Conservation (phyloP, 768 basidiomycete species). For the Mycena leptocephala region DNA sequence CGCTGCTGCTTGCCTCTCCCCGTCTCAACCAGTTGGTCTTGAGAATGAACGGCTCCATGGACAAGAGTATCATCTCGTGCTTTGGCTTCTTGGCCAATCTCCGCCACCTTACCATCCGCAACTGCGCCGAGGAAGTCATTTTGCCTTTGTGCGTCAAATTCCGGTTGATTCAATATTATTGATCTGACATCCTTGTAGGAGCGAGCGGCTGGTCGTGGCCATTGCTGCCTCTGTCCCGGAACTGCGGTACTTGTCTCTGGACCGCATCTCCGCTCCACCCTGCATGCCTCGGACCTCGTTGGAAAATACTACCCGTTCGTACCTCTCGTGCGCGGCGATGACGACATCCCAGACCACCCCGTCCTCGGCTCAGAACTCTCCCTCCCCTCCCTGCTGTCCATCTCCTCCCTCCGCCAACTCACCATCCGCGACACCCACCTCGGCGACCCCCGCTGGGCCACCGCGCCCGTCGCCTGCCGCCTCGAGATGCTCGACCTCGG, state of each 20-base stretch:
- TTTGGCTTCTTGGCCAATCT: conserved; percentile 64
- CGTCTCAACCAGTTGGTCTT: conserved; percentile 66
- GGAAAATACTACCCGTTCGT: conserved; percentile 67
- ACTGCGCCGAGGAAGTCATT: conserved; percentile 58
- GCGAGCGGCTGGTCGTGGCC: conserved; percentile 79
- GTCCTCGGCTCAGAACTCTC: conserved; percentile 70
- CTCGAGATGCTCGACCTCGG: conserved; percentile 73
- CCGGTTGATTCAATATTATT: background rate
- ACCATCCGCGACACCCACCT: conserved; percentile 82
- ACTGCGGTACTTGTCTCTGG: conserved; percentile 71
- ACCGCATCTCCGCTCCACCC: conserved; percentile 77
- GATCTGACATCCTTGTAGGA: conserved; percentile 53
- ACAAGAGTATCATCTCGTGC: conserved; percentile 64
- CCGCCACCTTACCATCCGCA: conserved; percentile 63
- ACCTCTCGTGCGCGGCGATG: conserved; percentile 75
- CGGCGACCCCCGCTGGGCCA: conserved; percentile 73
- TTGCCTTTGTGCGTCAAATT: conserved; percentile 62
- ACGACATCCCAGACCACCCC: conserved; percentile 71
- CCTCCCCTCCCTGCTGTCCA: conserved; percentile 77
- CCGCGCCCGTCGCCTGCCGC: conserved; percentile 65
- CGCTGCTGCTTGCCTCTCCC: conserved; percentile 66
- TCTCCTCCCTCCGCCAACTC: conserved; percentile 74
- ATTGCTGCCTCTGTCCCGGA: conserved; percentile 74
- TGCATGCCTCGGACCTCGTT: conserved; percentile 76
- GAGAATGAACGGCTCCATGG: conserved; percentile 64